Evolutionary conservation across 148 eudicot species (phyloP).

Genomic region (Rhododendron simsii): DNA sequence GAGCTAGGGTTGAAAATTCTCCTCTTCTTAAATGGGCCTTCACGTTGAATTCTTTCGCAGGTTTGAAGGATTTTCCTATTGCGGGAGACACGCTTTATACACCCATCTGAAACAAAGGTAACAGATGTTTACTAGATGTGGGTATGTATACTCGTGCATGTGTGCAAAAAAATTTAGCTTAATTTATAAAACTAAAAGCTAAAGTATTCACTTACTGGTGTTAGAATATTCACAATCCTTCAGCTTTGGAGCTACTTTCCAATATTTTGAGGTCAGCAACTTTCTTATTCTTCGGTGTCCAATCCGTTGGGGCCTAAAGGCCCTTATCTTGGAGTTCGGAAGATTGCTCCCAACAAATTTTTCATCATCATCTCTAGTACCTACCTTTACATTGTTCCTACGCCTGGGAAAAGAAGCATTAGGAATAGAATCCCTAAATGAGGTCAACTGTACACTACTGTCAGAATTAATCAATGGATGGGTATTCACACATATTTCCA

Average conservation of each 20-base stretch:
- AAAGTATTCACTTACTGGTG: conserved; percentile 40
- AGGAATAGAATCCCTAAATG: conserved; percentile 46
- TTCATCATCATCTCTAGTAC: conserved; percentile 90
- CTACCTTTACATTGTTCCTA: conserved; percentile 63
- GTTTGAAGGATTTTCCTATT: conserved; percentile 47
- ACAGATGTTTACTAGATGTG: not conserved
- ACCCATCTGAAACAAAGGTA: conserved; percentile 39
- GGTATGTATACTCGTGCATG: not conserved
- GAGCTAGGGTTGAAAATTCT: conserved; percentile 48
- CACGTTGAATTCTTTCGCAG: conserved; percentile 51
- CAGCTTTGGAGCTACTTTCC: conserved; percentile 76
- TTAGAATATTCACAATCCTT: conserved; percentile 51
- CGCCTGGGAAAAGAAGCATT: conserved; percentile 44
- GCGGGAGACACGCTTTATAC: conserved; percentile 35
- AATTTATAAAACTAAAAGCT: not conserved
- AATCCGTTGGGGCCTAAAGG: conserved; percentile 34
- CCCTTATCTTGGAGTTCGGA: conserved; percentile 48
- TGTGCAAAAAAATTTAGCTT: conserved; percentile 3
- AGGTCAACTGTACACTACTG: conserved; percentile 58
- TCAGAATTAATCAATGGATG: conserved; percentile 34
- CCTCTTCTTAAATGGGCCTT: conserved; percentile 71
- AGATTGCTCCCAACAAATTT: conserved; percentile 55
- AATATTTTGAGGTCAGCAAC: conserved; percentile 62
- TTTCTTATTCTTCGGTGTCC: conserved; percentile 61
- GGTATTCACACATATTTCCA: conserved; percentile 33